phyloP scores from a whole-genome alignment of 2,329 filamentous ascomycete genomes.

The Botryosphaeria dothidea region DNA sequence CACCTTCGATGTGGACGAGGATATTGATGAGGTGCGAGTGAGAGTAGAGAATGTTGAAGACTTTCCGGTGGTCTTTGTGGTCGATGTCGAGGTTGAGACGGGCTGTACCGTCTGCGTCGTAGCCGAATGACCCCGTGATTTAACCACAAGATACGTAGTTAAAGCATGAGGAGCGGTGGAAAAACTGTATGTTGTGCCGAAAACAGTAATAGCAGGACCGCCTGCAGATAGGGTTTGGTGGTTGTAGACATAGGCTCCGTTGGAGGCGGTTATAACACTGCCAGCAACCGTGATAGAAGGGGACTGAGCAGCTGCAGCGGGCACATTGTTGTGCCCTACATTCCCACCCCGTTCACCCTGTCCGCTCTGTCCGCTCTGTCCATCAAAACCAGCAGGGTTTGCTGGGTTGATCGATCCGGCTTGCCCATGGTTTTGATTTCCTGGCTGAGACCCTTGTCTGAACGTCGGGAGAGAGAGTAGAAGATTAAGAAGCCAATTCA shows the following conservation, averaged over 20 bases:
- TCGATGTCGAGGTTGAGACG: background rate
- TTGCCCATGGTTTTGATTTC: background rate
- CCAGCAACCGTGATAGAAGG: background rate
- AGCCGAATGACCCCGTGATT: background rate
- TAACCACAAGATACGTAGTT: slow-evolving; percentile 2
- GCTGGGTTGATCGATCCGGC: background rate
- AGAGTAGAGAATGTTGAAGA: background rate
- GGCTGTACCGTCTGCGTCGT: background rate
- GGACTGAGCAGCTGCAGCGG: background rate
- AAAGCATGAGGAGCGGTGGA: background rate
- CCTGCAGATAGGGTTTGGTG: background rate
- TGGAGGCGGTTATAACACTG: background rate
- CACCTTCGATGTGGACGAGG: background rate
- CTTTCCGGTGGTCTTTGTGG: background rate
- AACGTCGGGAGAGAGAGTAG: no score
- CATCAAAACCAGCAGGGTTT: background rate
- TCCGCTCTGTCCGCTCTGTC: no score
- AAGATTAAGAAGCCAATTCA: no score
- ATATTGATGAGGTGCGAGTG: background rate
- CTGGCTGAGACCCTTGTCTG: background rate
- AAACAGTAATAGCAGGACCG: background rate
- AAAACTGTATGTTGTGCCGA: slow-evolving; percentile 5
- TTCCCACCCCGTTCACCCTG: background rate
- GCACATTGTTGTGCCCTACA: background rate
- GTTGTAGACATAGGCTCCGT: background rate